A percentile compares a stretch with the other conserved stretches of the same genome.
These are phyloP conservation scores for Ramaria sp. DNA, from an alignment of 768 basidiomycete genomes.

Conservation along the genomic window DNA sequence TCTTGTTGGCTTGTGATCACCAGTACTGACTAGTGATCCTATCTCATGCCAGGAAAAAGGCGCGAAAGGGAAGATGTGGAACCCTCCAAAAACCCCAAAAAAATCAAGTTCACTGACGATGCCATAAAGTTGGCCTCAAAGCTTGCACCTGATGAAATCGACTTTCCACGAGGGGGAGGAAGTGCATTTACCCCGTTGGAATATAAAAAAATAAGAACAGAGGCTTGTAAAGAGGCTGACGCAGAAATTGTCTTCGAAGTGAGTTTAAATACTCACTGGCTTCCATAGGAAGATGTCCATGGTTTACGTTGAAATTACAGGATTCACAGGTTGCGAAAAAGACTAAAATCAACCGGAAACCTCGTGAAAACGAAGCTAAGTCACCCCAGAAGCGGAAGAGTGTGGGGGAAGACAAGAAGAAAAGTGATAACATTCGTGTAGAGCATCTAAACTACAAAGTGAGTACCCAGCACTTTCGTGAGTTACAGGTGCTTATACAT, in stretches of 20 bases:
- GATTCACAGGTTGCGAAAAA: conserved; percentile 31
- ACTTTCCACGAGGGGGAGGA: conserved; percentile 95
- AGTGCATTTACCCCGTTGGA: conserved; percentile 81
- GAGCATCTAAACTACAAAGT: conserved; percentile 95
- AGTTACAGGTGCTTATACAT: conserved; percentile 1
- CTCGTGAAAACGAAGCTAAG: conserved; percentile 25
- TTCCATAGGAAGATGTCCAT: conserved; percentile 4
- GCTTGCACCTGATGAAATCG: conserved; percentile 56
- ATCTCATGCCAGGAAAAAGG: conserved; percentile 29
- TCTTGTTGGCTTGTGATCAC: neutral
- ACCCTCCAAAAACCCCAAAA: conserved; percentile 44
- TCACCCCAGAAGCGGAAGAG: neutral
- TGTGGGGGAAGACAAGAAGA: conserved; percentile 28
- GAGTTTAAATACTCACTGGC: conserved; percentile 13
- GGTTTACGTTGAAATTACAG: conserved; percentile 16
- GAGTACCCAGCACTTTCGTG: conserved; percentile 10
- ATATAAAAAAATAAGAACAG: conserved; percentile 74
- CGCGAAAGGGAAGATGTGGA: conserved; percentile 46
- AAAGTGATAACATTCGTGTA: conserved; percentile 52
- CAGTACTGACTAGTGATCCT: too few species aligned
- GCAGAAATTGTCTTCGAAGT: conserved; percentile 64
- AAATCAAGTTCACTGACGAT: conserved; percentile 36
- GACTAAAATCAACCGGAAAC: conserved; percentile 38
- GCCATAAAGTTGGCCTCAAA: conserved; percentile 25
- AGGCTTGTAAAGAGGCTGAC: conserved; percentile 78